Percentiles rank a stretch among this genome's conserved stretches.
phyloP scores from a whole-genome alignment of 129 eudicot species.

The Ambrosia artemisiifolia region DNA sequence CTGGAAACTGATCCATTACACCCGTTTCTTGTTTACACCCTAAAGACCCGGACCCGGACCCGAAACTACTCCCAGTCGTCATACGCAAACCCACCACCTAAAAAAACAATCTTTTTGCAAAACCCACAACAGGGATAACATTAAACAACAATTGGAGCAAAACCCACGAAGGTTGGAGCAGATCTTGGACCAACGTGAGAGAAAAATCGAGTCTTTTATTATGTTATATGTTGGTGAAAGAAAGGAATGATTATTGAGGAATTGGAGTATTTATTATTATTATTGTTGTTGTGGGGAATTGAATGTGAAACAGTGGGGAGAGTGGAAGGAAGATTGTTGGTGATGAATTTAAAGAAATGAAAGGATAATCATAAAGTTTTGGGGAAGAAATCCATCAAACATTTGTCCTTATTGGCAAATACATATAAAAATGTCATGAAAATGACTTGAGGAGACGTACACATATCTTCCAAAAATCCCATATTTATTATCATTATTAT shows the following conservation, averaged over 20 bases:
- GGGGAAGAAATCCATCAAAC: conserved; percentile 15
- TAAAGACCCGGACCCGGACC: conserved; percentile 32
- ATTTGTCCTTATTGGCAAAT: conserved; percentile 20
- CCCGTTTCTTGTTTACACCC: conserved; percentile 22
- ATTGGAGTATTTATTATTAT: conserved; percentile 15
- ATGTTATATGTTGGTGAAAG: background rate
- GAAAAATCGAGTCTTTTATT: background rate
- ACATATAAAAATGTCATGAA: conserved; percentile 19
- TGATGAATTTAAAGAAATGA: conserved; percentile 25
- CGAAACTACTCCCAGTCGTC: conserved; percentile 30
- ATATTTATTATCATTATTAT: background rate
- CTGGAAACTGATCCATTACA: conserved; percentile 59
- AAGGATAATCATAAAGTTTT: conserved; percentile 26
- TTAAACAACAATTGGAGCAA: conserved; percentile 7
- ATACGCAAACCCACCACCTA: conserved; percentile 13
- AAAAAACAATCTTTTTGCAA: conserved; percentile 5
- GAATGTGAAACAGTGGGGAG: conserved; percentile 18
- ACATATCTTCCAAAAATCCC: background rate
- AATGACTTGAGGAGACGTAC: conserved; percentile 22
- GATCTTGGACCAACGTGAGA: conserved; percentile 21
- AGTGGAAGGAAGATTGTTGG: conserved; percentile 15
- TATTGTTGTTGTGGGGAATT: background rate
- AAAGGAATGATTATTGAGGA: conserved; percentile 34
- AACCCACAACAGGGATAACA: conserved; percentile 15
- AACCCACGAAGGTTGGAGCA: conserved; percentile 24